Conservation (phyloP, 805 yeast genomes). For the Candida tibetensis region DNA sequence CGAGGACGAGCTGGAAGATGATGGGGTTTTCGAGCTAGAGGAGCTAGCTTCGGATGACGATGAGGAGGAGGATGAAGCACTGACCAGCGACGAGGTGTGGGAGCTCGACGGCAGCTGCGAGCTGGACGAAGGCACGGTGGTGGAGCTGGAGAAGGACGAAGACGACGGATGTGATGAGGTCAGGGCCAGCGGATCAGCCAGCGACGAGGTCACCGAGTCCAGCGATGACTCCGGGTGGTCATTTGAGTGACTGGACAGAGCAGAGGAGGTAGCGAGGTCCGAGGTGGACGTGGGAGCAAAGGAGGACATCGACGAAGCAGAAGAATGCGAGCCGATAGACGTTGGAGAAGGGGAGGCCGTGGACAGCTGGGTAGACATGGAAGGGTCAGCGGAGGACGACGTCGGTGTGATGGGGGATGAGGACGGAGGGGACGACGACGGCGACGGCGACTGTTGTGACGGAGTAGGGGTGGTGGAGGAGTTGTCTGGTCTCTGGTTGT, state of each 20-base stretch:
- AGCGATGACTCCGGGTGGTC: too few relatives aligned
- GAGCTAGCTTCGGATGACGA: not conserved
- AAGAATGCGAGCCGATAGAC: constrained; percentile 4
- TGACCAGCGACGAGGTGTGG: constrained; percentile 2
- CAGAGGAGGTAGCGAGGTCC: not conserved
- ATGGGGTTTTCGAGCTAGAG: constrained; percentile 1
- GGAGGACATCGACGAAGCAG: constrained; percentile 2
- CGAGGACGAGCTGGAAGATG: constrained; percentile 7
- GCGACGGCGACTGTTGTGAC: not conserved
- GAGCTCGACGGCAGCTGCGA: not conserved
- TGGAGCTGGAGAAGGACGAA: constrained; percentile 2
- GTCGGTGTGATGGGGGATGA: constrained; percentile 1
- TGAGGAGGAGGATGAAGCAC: constrained; percentile 3
- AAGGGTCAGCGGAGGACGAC: constrained; percentile 2
- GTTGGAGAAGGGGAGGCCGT: constrained; percentile 5
- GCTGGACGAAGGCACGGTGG: not conserved
- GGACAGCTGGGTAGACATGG: constrained; percentile 1
- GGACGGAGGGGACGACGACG: not conserved
- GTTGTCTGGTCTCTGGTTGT: too few relatives aligned
- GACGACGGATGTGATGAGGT: not conserved
- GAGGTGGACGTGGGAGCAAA: not conserved
- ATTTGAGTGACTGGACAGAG: too few relatives aligned
- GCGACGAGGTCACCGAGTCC: not conserved
- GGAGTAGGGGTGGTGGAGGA: too few relatives aligned
- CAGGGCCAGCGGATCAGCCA: not conserved